A percentile compares a stretch with the other conserved stretches of the same genome.
Evolutionary conservation across 176 grass and related monocot genomes (phyloP).

Genomic region (Triticum monococcum): DNA sequence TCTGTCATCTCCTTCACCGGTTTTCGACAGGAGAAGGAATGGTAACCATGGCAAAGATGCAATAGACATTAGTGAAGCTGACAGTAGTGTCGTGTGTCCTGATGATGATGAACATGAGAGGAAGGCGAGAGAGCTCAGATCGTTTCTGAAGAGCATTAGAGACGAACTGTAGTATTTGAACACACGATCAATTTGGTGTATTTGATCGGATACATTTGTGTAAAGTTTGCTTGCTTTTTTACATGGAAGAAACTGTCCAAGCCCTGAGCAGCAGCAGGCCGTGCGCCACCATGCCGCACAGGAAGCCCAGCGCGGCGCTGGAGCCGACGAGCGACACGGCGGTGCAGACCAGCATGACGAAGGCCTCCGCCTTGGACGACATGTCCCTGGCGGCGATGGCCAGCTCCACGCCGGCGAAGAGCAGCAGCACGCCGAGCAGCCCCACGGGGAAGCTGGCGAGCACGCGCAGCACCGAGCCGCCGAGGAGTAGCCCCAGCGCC

Average conservation of each 20-base stretch:
- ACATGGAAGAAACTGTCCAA: conserved; percentile 23
- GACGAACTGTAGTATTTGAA: conserved; percentile 49
- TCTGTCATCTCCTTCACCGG: conserved; percentile 45
- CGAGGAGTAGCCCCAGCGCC: conserved; percentile 57
- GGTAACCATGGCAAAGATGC: conserved; percentile 13
- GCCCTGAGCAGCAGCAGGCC: conserved; percentile 56
- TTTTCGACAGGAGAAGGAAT: not conserved
- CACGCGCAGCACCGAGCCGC: conserved; percentile 61
- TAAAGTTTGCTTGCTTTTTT: not conserved
- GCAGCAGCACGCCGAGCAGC: conserved; percentile 75
- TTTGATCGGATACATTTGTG: not conserved
- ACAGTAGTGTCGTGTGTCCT: not conserved
- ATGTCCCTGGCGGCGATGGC: conserved; percentile 83
- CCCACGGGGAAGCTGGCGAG: conserved; percentile 66
- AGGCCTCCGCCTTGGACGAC: conserved; percentile 61
- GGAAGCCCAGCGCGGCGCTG: conserved; percentile 80
- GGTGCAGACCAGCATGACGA: conserved; percentile 73
- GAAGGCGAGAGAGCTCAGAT: conserved; percentile 17
- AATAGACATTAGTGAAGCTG: not conserved
- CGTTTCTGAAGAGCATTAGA: conserved; percentile 45
- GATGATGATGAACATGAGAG: conserved; percentile 5
- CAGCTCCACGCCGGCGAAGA: conserved; percentile 78
- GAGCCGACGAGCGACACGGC: conserved; percentile 79
- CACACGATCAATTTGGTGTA: not conserved
- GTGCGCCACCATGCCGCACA: conserved; percentile 60